Conservation (phyloP, 2,329 filamentous ascomycete genomes). For the Fusarium verrucosum region DNA sequence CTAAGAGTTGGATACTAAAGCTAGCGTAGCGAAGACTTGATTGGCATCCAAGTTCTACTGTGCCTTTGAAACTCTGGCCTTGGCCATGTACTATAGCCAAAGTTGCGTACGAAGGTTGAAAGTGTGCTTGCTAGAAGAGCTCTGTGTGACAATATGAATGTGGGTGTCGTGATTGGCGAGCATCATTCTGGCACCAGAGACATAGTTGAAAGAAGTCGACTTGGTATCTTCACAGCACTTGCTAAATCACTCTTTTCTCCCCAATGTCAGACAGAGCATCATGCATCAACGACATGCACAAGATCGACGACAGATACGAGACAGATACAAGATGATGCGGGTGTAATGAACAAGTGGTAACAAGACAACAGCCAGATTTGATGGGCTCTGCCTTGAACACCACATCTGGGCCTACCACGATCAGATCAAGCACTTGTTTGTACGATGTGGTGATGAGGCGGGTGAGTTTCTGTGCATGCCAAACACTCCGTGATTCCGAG, state of each 20-base stretch:
- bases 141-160: not conserved
- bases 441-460: slow-evolving; percentile 4
- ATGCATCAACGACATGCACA: not conserved
- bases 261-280: not conserved
- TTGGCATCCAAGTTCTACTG: not conserved
- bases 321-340: slow-evolving; percentile 1
- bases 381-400: not conserved
- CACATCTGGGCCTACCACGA: not conserved
- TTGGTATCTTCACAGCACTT: slow-evolving; percentile 1
- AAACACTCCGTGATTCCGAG: not conserved
- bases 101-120: not conserved
- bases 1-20: slow-evolving; percentile 9
- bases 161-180: not conserved
- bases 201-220: not conserved
- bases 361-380: not conserved
- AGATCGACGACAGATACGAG: not conserved
- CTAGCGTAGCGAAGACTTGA: slow-evolving; percentile 2
- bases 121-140: not conserved
- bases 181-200: not conserved
- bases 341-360: not conserved
- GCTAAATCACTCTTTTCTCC: not conserved
- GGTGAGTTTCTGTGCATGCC: slow-evolving; percentile 6
- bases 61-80: not conserved
- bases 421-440: slow-evolving; percentile 22
- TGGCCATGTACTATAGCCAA: not conserved